phyloP scores from a whole-genome alignment of 331 rosid species.

The Quercus phellos region DNA sequence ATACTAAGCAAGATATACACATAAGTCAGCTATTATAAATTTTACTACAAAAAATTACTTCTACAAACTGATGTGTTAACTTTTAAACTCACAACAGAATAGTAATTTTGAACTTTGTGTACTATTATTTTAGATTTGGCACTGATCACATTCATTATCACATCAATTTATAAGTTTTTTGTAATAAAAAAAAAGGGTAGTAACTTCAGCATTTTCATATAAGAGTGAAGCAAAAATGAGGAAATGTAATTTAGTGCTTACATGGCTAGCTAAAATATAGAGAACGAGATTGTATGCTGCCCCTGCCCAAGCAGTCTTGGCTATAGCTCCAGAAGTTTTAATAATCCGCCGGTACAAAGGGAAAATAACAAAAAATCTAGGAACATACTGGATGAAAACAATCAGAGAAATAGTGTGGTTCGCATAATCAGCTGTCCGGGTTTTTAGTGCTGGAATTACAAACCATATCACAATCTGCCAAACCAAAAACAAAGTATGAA shows the following conservation, averaged over 20 bases:
- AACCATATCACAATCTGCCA: slow-evolving; percentile 72
- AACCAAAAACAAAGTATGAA: not conserved
- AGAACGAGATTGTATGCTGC: slow-evolving; percentile 76
- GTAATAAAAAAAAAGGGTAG: too few species aligned
- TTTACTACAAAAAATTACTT: too few species aligned
- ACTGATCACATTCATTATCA: too few species aligned
- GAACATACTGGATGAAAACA: slow-evolving; percentile 72
- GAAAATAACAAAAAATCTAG: slow-evolving; percentile 63
- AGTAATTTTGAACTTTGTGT: too few species aligned
- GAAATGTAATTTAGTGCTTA: slow-evolving; percentile 18
- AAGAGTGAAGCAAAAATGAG: not conserved
- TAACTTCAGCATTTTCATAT: too few species aligned
- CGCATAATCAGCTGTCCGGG: slow-evolving; percentile 47
- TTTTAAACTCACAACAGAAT: too few species aligned
- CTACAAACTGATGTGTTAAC: not conserved
- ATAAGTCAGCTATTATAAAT: too few species aligned
- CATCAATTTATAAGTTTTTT: too few species aligned
- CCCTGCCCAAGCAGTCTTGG: slow-evolving; percentile 77
- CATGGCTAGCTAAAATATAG: slow-evolving; percentile 74
- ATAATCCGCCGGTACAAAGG: slow-evolving; percentile 64
- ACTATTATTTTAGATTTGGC: too few species aligned
- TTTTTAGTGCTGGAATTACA: slow-evolving; percentile 57
- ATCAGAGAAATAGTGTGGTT: slow-evolving; percentile 74
- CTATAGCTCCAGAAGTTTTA: slow-evolving; percentile 69
- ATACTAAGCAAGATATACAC: too few species aligned